Conservation (phyloP, 148 eudicot genomes). For the Spergularia marina region DNA sequence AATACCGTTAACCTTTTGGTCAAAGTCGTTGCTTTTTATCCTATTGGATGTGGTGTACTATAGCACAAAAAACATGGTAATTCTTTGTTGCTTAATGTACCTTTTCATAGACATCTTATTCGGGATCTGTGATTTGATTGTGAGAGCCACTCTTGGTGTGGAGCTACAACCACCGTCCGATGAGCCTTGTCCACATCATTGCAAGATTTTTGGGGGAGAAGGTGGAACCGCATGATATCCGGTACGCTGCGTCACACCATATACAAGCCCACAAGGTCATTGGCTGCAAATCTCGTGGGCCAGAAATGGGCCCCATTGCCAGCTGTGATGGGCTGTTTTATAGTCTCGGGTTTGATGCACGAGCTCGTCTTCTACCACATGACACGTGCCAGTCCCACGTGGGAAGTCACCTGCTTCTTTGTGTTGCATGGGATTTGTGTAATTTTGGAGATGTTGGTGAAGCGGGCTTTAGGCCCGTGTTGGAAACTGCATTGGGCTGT, state of each 20-base stretch:
- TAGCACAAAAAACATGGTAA: background rate
- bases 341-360: conserved; percentile 73
- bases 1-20: conserved; percentile 16
- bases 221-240: conserved; percentile 53
- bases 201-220: conserved; percentile 62
- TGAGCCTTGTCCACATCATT: conserved; percentile 56
- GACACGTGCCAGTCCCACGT: conserved; percentile 50
- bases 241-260: conserved; percentile 34
- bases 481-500: conserved; percentile 45
- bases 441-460: conserved; percentile 41
- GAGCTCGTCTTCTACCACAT: conserved; percentile 58
- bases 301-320: conserved; percentile 26
- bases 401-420: conserved; percentile 75
- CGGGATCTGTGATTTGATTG: conserved; percentile 20
- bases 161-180: conserved; percentile 57
- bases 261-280: conserved; percentile 36
- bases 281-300: conserved; percentile 27
- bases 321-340: conserved; percentile 49
- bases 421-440: conserved; percentile 62
- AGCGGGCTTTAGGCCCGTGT: conserved; percentile 26
- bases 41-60: conserved; percentile 3
- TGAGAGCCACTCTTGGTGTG: conserved; percentile 22
- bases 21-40: conserved; percentile 11
- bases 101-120: conserved; percentile 22
- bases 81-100: conserved; percentile 21